Percentiles rank a stretch among this genome's conserved stretches.
These are phyloP conservation scores for Lanmaoa rubissima DNA, from an alignment of 768 basidiomycete genomes.

Conservation along the genomic window DNA sequence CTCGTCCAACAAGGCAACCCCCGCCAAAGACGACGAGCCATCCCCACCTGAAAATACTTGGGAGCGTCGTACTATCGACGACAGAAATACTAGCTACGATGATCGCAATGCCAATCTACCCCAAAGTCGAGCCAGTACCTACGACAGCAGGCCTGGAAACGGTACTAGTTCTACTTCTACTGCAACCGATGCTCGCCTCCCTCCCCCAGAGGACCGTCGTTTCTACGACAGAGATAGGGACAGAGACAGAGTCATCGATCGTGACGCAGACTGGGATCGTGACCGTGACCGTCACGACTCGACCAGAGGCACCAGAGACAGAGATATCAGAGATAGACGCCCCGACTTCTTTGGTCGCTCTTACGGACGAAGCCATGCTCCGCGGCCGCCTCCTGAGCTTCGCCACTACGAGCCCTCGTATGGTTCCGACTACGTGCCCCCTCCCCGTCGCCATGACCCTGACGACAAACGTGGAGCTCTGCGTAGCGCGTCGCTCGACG, in stretches of 20 bases:
- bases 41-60: constrained; percentile 27
- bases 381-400: constrained; percentile 45
- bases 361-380: constrained; percentile 39
- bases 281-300: constrained; percentile 32
- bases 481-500: constrained; percentile 22
- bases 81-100: constrained; percentile 30
- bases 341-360: constrained; percentile 38
- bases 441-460: constrained; percentile 34
- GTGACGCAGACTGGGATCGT: constrained; percentile 32
- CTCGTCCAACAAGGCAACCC: constrained; percentile 21
- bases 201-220: constrained; percentile 31
- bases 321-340: constrained; percentile 36
- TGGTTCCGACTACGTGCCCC: constrained; percentile 31
- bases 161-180: constrained; percentile 1
- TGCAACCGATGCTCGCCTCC: constrained; percentile 11
- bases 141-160: constrained; percentile 13
- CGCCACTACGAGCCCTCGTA: constrained; percentile 50
- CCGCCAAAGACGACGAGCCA: constrained; percentile 34
- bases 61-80: constrained; percentile 30
- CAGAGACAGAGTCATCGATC: constrained; percentile 32
- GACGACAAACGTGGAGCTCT: constrained; percentile 29
- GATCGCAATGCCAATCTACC: constrained; percentile 23
- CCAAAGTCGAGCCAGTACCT: constrained; percentile 1
- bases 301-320: constrained; percentile 23
- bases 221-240: constrained; percentile 35